phyloP scores from a whole-genome alignment of 1,139 yeast genomes.

The Pichia sp. region DNA sequence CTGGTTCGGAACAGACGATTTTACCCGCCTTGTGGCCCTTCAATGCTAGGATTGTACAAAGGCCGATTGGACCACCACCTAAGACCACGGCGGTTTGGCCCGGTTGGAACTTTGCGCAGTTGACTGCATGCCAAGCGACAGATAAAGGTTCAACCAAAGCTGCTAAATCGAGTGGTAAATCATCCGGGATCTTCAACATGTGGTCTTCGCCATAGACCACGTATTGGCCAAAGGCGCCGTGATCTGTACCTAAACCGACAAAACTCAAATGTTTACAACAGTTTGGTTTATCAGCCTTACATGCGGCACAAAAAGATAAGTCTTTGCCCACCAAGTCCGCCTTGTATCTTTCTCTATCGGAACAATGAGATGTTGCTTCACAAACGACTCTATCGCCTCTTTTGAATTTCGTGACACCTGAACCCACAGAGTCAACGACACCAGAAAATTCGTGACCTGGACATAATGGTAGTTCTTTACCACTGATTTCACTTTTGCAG shows the following conservation, averaged over 20 bases:
- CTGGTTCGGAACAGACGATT: constrained; percentile 63
- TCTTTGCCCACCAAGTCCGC: constrained; percentile 24
- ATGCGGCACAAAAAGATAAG: constrained; percentile 40
- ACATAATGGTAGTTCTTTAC: constrained; percentile 30
- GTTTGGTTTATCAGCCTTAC: constrained; percentile 45
- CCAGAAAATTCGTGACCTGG: constrained; percentile 59
- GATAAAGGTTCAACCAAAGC: constrained; percentile 57
- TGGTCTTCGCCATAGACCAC: constrained; percentile 47
- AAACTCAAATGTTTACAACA: constrained; percentile 44
- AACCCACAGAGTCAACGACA: constrained; percentile 46
- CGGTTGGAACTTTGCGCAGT: constrained; percentile 40
- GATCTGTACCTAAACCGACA: constrained; percentile 36
- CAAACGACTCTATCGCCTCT: constrained; percentile 49
- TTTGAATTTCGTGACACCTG: constrained; percentile 44
- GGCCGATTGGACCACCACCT: constrained; percentile 66
- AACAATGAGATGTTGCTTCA: constrained; percentile 42
- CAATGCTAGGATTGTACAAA: constrained; percentile 54
- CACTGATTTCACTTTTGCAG: constrained; percentile 31
- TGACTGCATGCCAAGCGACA: constrained; percentile 61
- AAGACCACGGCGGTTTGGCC: constrained; percentile 53
- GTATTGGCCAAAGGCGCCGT: constrained; percentile 36
- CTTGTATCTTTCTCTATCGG: constrained; percentile 37
- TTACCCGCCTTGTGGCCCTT: constrained; percentile 53
- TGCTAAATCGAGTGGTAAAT: constrained; percentile 50
- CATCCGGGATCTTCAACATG: constrained; percentile 45